These are phyloP conservation scores for Salix brachista DNA, from an alignment of 345 rosid genomes.

Conservation along the genomic window DNA sequence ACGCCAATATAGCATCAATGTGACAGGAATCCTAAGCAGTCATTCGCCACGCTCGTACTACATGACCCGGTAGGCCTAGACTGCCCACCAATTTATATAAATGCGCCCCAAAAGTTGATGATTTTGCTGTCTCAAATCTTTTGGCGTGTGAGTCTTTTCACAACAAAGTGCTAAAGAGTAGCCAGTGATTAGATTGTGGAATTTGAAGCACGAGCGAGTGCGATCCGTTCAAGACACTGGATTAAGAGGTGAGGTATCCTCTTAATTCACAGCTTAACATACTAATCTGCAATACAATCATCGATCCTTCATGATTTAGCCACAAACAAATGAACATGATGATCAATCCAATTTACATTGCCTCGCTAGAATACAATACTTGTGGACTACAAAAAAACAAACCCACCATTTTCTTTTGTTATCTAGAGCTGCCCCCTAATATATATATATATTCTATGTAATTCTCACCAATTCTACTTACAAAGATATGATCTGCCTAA, in stretches of 20 bases:
- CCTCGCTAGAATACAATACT: background rate
- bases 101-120: background rate
- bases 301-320: background rate
- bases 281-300: background rate
- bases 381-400: background rate
- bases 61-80: background rate
- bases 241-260: background rate
- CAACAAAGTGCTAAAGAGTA: background rate
- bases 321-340: background rate
- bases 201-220: no score
- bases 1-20: background rate
- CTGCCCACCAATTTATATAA: background rate
- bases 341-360: background rate
- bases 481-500: background rate
- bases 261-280: background rate
- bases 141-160: background rate
- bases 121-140: background rate
- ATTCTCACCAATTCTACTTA: background rate
- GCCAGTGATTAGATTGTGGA: no score
- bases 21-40: background rate
- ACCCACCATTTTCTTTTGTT: background rate
- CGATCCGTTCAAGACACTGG: no score
- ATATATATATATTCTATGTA: background rate
- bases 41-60: background rate
- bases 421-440: background rate